These are phyloP conservation scores for Boletus reticulatus DNA, from an alignment of 768 basidiomycete species.

Conservation along the genomic window DNA sequence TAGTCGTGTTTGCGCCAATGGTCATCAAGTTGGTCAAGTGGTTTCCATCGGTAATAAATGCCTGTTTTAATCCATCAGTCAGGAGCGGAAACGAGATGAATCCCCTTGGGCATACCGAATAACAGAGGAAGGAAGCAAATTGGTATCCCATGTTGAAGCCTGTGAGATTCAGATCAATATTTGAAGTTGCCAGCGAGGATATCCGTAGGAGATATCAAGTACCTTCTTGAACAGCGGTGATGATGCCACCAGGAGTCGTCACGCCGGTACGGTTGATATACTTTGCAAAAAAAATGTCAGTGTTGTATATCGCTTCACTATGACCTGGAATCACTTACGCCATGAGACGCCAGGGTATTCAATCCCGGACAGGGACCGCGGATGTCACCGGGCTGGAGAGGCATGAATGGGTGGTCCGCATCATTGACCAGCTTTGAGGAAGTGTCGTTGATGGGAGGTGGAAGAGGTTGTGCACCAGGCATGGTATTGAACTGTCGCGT, in stretches of 20 bases:
- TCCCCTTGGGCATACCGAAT: conserved; percentile 5
- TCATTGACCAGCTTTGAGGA: conserved; percentile 14
- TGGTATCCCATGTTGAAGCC: conserved; percentile 23
- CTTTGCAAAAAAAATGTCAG: background rate
- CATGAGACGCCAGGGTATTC: conserved; percentile 23
- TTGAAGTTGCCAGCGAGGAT: background rate
- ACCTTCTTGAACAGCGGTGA: conserved; percentile 22
- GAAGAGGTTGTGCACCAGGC: conserved; percentile 14
- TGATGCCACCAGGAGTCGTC: conserved; percentile 19
- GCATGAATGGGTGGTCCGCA: conserved; percentile 5
- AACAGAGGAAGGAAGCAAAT: conserved; percentile 17
- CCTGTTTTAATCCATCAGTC: background rate
- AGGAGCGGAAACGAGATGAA: background rate
- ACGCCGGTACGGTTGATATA: conserved; percentile 17
- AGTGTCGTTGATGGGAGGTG: conserved; percentile 16
- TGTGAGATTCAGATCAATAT: background rate
- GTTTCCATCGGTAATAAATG: conserved; percentile 24
- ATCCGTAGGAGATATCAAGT: background rate
- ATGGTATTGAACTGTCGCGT: conserved; percentile 3
- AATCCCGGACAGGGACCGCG: conserved; percentile 22
- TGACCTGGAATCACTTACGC: conserved; percentile 7
- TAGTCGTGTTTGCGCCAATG: conserved; percentile 20
- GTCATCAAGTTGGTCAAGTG: conserved; percentile 27
- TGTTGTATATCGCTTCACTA: background rate
- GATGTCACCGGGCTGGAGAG: conserved; percentile 13